A percentile compares a stretch with the other conserved stretches of the same genome.
These are phyloP conservation scores for Suhomyces sp. DNA, from an alignment of 805 yeast species.

Conservation along the genomic window DNA sequence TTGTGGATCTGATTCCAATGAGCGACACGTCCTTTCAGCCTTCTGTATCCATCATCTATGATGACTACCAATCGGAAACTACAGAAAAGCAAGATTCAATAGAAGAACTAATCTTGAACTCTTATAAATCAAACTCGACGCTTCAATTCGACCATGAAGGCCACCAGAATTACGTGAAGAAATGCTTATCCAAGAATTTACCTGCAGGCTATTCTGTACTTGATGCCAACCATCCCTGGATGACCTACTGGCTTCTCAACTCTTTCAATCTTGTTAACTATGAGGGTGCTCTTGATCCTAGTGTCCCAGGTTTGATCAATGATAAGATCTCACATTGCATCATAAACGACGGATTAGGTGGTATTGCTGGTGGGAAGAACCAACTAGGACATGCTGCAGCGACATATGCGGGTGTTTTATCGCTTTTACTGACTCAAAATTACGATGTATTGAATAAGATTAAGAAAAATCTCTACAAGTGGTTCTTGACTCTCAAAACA, in stretches of 20 bases:
- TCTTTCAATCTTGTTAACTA: constrained; percentile 21
- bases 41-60: constrained; percentile 4
- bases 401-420: constrained; percentile 71
- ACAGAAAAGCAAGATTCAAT: constrained; percentile 11
- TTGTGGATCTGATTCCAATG: constrained; percentile 2
- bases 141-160: constrained; percentile 14
- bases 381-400: constrained; percentile 86
- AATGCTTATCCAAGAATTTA: constrained; percentile 42
- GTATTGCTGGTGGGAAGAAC: constrained; percentile 81
- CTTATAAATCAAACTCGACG: constrained; percentile 5
- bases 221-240: constrained; percentile 94
- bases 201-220: constrained; percentile 53
- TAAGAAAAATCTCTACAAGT: constrained; percentile 48
- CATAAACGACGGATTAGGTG: constrained; percentile 41
- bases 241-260: constrained; percentile 80
- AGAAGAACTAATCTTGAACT: constrained; percentile 10
- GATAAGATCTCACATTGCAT: constrained; percentile 27
- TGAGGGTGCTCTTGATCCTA: constrained; percentile 18
- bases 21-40: constrained; percentile 10
- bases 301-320: constrained; percentile 13
- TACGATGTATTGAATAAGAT: constrained; percentile 26
- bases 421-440: constrained; percentile 55
- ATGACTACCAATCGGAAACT: constrained; percentile 13
- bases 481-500: constrained; percentile 67
- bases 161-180: constrained; percentile 46